Percentiles rank a stretch among this genome's conserved stretches.
phyloP scores from a whole-genome alignment of 805 yeast species.

The Wickerhamomyces queroliae region DNA sequence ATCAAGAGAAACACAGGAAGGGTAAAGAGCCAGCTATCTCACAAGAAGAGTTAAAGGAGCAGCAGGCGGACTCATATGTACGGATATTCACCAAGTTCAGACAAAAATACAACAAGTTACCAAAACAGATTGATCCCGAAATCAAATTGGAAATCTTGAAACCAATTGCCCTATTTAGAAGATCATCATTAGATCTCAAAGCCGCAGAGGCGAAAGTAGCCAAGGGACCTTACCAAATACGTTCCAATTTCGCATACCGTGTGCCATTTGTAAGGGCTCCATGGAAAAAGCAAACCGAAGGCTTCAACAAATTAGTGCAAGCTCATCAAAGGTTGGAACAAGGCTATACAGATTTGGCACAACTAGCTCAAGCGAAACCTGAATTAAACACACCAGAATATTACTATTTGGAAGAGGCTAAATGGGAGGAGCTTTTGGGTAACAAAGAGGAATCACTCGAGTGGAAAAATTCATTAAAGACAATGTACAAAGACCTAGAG shows the following conservation, averaged over 20 bases:
- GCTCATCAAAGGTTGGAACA: conserved; percentile 9
- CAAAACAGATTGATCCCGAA: conserved; percentile 12
- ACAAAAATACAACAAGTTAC: conserved; percentile 11
- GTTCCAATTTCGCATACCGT: conserved; percentile 6
- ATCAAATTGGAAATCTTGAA: conserved; percentile 7
- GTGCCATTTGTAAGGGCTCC: conserved; percentile 15
- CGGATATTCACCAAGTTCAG: conserved; percentile 8
- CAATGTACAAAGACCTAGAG: conserved; percentile 9
- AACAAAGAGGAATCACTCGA: conserved; percentile 3
- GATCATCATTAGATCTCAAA: conserved; percentile 11
- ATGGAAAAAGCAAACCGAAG: conserved; percentile 12
- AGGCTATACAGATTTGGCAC: conserved; percentile 6
- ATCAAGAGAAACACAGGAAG: neutral
- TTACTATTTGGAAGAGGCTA: neutral
- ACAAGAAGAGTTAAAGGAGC: conserved; percentile 10
- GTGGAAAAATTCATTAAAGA: conserved; percentile 24
- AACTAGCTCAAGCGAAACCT: conserved; percentile 2
- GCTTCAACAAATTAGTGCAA: conserved; percentile 11
- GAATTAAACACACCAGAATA: no score
- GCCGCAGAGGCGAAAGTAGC: conserved; percentile 2
- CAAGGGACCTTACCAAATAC: conserved; percentile 16
- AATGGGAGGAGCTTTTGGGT: neutral
- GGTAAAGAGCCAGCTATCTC: neutral
- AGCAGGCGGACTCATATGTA: conserved; percentile 10
- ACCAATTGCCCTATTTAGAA: conserved; percentile 16